phyloP scores from a whole-genome alignment of 1,139 yeast species.

The Scheffersomyces segobiensis region DNA sequence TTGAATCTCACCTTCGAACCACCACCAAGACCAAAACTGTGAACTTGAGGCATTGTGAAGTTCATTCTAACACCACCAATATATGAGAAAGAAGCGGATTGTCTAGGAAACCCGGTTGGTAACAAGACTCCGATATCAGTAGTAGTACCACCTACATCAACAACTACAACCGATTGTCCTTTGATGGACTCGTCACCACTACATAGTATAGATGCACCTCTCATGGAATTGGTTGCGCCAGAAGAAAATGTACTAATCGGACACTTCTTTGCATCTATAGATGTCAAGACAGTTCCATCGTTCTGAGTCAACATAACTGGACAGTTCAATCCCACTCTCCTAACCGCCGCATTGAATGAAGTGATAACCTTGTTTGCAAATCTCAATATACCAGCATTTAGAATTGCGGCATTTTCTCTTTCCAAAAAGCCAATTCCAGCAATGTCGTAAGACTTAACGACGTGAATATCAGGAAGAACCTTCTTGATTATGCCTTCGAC shows the following conservation, averaged over 20 bases:
- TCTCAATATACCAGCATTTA: constrained; percentile 40
- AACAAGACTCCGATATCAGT: constrained; percentile 43
- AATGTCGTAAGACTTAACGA: constrained; percentile 36
- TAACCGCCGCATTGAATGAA: constrained; percentile 33
- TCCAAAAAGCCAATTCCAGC: constrained; percentile 42
- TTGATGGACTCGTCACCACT: constrained; percentile 21
- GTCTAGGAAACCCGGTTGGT: constrained; percentile 41
- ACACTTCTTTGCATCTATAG: constrained; percentile 29
- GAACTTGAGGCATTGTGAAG: constrained; percentile 47
- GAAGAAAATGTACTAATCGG: constrained; percentile 46
- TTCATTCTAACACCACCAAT: constrained; percentile 46
- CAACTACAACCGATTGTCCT: constrained; percentile 31
- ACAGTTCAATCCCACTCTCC: constrained; percentile 28
- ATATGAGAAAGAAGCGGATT: constrained; percentile 33
- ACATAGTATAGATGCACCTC: constrained; percentile 44
- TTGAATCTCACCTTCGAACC: constrained; percentile 37
- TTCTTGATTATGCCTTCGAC: constrained; percentile 26
- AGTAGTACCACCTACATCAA: constrained; percentile 48
- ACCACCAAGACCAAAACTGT: constrained; percentile 44
- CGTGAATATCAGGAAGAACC: constrained; percentile 28
- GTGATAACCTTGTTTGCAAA: constrained; percentile 37
- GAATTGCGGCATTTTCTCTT: constrained; percentile 43
- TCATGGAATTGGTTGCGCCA: constrained; percentile 48
- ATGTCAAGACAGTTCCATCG: constrained; percentile 42
- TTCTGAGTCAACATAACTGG: constrained; percentile 42